Evolutionary conservation across 2,329 filamentous ascomycete genomes (phyloP), one percentile per base, ranked within the genome.

Genomic region (Tricladium varicosporioides): DNA sequence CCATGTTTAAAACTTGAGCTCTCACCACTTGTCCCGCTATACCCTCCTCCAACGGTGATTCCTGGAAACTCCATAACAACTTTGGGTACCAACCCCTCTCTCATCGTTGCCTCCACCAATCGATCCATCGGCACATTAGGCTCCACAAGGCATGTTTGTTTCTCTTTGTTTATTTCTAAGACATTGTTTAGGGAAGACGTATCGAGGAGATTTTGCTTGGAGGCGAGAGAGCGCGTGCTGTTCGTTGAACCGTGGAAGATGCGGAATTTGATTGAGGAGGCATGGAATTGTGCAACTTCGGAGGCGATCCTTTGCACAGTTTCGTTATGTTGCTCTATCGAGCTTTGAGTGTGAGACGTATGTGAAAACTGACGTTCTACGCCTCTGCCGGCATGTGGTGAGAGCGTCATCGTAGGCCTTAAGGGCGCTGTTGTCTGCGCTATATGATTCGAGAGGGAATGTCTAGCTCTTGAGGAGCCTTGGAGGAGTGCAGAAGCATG

Each of bases 1-100:
- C 87, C 86, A 65, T 86, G 78, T 11, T 78, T 79, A 68, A 87
- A 89, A 0, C 82, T 86, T 58, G 80, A 84, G 68, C 84, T 88
- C 67, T 89, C 86, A 2, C 85, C 86, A 0, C 81, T 80, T 0
- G 85, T 87, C 1, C 86, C 86, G 0, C 83, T 78, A 66, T 86
- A 89, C 0, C 83, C 85, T 2, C 86, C 86, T 13, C 86, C 86
- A 0, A 80, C 81, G 0, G 86, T 89, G 60, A 89, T 89, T 0
- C 84, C 84, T 0, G 85, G 85, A 50, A 89, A 86, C 64, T 89
- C 86, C 82, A 88, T 88, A 3, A 89, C 84, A 0, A 89, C 84
- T 0, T 80, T 80, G 1, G 80, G 85, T 1, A 89, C 71, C 0
- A 89, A 72, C 0, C 80, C 80, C 49, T 82, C 67, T 4, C 72